Conservation (phyloP, 305 asterid genomes). For the Fraxinus sp. region DNA sequence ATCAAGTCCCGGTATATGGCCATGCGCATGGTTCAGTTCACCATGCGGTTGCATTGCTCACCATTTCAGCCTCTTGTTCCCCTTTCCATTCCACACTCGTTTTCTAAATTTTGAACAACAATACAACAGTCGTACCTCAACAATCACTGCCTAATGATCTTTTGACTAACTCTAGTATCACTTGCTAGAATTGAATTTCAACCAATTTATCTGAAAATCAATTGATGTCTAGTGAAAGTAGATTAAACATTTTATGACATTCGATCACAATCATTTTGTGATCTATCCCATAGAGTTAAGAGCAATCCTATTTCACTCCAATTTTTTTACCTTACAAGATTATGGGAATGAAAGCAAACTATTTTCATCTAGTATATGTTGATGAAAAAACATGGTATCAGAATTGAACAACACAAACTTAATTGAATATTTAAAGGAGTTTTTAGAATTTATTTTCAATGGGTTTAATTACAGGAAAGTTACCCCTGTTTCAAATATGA, state of each 20-base stretch:
- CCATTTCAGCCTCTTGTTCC: too few species aligned
- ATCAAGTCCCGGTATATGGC: too few species aligned
- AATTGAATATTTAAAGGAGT: neutral
- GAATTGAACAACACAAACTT: neutral
- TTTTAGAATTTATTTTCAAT: neutral
- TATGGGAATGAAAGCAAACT: neutral
- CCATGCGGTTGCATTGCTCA: too few species aligned
- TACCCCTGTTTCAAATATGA: too few species aligned
- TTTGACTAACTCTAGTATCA: neutral
- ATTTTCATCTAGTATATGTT: neutral
- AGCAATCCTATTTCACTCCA: neutral
- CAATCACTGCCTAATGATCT: too few species aligned
- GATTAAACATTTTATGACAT: neutral
- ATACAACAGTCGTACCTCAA: too few species aligned
- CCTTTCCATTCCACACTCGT: too few species aligned
- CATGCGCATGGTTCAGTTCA: too few species aligned
- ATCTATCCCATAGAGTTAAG: neutral
- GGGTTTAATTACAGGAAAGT: neutral
- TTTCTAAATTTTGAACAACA: too few species aligned
- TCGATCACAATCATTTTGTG: too few species aligned
- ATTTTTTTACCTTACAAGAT: neutral
- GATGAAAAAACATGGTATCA: neutral
- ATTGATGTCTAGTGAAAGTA: neutral
- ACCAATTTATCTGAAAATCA: neutral
- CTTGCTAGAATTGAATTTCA: neutral